Conservation (phyloP, 2,329 filamentous ascomycete species). For the Aspergillus sp. region DNA sequence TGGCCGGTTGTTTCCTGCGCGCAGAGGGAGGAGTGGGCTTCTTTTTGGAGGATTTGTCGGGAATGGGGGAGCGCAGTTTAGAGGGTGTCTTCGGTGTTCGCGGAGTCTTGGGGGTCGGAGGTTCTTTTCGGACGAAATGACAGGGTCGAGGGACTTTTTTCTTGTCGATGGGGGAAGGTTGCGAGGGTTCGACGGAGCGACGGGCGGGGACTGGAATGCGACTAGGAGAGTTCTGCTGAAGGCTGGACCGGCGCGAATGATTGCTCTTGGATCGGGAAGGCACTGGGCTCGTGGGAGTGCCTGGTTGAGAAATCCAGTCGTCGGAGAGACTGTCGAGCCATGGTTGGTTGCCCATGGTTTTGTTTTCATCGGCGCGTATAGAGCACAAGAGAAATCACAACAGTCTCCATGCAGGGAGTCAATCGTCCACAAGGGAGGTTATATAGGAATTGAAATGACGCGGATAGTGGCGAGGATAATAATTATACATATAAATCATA, state of each 20-base stretch:
- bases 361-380: slow-evolving; percentile 15
- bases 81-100: slow-evolving; percentile 31
- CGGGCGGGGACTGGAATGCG: slow-evolving; percentile 38
- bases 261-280: slow-evolving; percentile 19
- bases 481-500: no score
- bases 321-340: slow-evolving; percentile 46
- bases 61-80: slow-evolving; percentile 24
- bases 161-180: slow-evolving; percentile 20
- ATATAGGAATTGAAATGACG: no score
- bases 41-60: slow-evolving; percentile 22
- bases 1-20: slow-evolving; percentile 23
- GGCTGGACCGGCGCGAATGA: slow-evolving; percentile 27
- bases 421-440: neutral
- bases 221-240: slow-evolving; percentile 33
- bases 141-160: slow-evolving; percentile 35
- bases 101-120: slow-evolving; percentile 33
- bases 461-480: no score
- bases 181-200: slow-evolving; percentile 32
- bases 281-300: slow-evolving; percentile 33
- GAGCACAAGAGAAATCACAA: slow-evolving; percentile 13
- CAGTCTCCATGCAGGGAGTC: slow-evolving; percentile 14
- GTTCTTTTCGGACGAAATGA: slow-evolving; percentile 31
- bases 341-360: slow-evolving; percentile 37
- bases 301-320: slow-evolving; percentile 42
- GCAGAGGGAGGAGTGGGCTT: slow-evolving; percentile 25